Conservation (phyloP, 768 basidiomycete genomes). For the Rhizopogon salebrosus region DNA sequence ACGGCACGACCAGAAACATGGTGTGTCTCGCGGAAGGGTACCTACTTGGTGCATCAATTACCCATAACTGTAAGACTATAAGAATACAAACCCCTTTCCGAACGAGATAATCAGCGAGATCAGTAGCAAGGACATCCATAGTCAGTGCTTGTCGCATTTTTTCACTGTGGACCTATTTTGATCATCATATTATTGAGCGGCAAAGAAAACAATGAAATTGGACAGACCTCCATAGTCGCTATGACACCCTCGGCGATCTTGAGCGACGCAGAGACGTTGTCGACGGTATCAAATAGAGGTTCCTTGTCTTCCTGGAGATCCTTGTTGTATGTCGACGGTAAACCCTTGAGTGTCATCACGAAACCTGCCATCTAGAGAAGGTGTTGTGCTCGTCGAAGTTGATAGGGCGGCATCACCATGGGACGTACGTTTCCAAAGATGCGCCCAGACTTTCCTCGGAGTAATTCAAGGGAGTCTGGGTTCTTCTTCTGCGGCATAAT, state of each 20-base stretch:
- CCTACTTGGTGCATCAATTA: constrained; percentile 39
- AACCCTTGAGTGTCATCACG: constrained; percentile 93
- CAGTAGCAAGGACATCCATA: constrained; percentile 98
- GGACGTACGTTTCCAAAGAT: constrained; percentile 81
- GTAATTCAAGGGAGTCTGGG: constrained; percentile 90
- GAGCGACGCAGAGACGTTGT: constrained; percentile 82
- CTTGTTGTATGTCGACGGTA: constrained; percentile 99
- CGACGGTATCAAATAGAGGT: constrained; percentile 90
- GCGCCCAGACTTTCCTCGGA: constrained; percentile 93
- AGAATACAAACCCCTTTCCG: constrained; percentile 81
- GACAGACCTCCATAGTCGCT: constrained; percentile 75
- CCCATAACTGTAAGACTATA: constrained; percentile 1
- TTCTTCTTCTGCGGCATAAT: constrained; percentile 99
- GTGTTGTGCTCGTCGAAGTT: neutral
- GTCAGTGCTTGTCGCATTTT: constrained; percentile 91
- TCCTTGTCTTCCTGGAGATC: constrained; percentile 99
- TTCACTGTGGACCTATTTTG: constrained; percentile 70
- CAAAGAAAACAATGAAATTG: neutral
- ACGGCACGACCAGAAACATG: constrained; percentile 97
- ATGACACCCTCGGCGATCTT: constrained; percentile 94
- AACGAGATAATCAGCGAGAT: constrained; percentile 96
- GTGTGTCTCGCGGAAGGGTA: constrained; percentile 98
- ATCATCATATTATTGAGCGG: neutral
- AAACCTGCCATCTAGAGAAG: constrained; percentile 87
- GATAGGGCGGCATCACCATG: neutral